Conservation (phyloP, 2,329 filamentous ascomycete species). For the Apiospora sp. region DNA sequence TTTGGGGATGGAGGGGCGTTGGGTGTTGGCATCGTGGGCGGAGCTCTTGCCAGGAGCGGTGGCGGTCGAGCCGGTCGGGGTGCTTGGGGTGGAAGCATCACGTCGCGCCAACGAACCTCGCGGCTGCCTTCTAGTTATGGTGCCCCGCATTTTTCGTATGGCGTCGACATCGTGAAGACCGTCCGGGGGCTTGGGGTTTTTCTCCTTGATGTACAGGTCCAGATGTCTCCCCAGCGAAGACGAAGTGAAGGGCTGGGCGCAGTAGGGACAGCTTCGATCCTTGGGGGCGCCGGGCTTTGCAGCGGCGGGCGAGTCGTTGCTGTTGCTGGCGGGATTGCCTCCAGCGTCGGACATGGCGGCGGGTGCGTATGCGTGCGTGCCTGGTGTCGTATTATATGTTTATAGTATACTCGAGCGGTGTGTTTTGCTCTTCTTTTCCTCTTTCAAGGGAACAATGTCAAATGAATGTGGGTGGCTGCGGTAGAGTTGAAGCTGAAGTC, state of each 20-base stretch:
- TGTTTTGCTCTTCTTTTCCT: too few species aligned
- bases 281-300: constrained; percentile 67
- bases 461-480: not conserved
- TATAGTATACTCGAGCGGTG: not conserved
- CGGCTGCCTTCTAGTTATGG: constrained; percentile 86
- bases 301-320: constrained; percentile 47
- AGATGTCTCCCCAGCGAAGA: constrained; percentile 93
- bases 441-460: not conserved
- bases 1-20: constrained; percentile 50
- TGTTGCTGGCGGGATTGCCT: constrained; percentile 23
- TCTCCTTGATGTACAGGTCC: constrained; percentile 92
- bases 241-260: constrained; percentile 88
- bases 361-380: not conserved
- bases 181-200: constrained; percentile 87
- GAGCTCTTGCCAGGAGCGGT: constrained; percentile 46
- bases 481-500: not conserved
- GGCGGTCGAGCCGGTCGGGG: constrained; percentile 48
- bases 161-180: constrained; percentile 90
- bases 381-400: not conserved
- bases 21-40: constrained; percentile 47
- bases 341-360: constrained; percentile 25
- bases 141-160: constrained; percentile 82
- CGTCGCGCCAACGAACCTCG: constrained; percentile 68
- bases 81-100: constrained; percentile 68
- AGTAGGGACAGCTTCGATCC: constrained; percentile 89